Evolutionary conservation across 495 filamentous ascomycete species (phyloP).

Genomic region (Talaromyces stipitatus): DNA sequence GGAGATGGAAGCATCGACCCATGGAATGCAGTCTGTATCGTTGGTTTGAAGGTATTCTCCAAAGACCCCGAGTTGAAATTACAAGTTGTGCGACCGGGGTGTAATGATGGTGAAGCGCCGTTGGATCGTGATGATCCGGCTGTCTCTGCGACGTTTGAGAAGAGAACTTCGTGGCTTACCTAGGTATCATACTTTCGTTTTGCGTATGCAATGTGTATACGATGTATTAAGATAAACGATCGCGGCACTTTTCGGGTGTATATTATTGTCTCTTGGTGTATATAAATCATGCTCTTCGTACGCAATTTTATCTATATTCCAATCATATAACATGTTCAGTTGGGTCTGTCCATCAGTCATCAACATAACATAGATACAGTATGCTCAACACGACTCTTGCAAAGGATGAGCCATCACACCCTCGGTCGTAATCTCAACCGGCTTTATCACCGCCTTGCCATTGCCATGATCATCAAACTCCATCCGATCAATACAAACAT

Average conservation of each 20-base stretch:
- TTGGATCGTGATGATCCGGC: slow-evolving; percentile 50
- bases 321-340: too few relatives aligned
- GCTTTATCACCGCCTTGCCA: slow-evolving; percentile 22
- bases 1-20: slow-evolving; percentile 39
- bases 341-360: too few relatives aligned
- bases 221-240: neutral
- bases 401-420: slow-evolving; percentile 10
- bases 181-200: neutral
- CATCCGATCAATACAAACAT: slow-evolving; percentile 40
- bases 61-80: slow-evolving; percentile 47
- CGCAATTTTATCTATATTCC: too few relatives aligned
- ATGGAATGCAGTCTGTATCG: slow-evolving; percentile 81
- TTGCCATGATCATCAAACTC: slow-evolving; percentile 29
- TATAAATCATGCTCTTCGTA: neutral
- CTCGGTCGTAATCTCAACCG: slow-evolving; percentile 32
- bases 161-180: neutral
- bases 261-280: neutral
- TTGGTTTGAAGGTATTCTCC: slow-evolving; percentile 69
- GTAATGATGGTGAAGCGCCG: slow-evolving; percentile 41
- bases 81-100: slow-evolving; percentile 46
- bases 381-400: neutral
- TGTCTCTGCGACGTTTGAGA: slow-evolving; percentile 15
- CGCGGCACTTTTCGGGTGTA: neutral
- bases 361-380: neutral
- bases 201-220: neutral